Evolutionary conservation across 2,329 filamentous ascomycete species (phyloP), one percentile per base, ranked within the genome.

Genomic region (Fusarium sp.): DNA sequence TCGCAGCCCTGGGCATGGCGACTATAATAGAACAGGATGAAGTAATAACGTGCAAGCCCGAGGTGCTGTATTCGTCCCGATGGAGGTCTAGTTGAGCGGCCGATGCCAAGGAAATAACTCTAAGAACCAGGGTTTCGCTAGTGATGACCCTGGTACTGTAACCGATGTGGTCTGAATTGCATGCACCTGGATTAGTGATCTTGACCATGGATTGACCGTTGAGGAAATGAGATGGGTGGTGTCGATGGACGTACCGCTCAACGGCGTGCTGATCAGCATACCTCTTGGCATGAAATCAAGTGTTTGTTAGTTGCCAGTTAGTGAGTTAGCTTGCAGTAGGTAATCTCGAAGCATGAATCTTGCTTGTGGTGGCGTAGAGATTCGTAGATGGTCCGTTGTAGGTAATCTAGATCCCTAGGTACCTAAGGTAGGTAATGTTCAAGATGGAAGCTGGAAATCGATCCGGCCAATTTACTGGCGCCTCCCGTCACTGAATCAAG

Each of bases 121-220:
- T 42, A 54, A 63, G 47, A 42, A 61, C 60, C 59, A 66, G 75
- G 73, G 66, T 64, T 71, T 68, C 42, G 66, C 72, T 71, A 75
- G 74, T 59, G 62, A 62, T 70, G 36, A 70, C 55, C 64, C 72
- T 73, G 54, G 65, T 63, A 68, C 55, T 32, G 54, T 68, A 62
- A 64, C 71, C 66, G 63, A 70, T 70, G 59, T 64, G 61, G 67
- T 48, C 66, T 59, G 64, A 62, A 63, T 57, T 76, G 74, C 66
- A 74, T 54, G 64, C 52, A 64, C 63, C 55, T 73, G 72, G 75
- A 77, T 75, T 77, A 65, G 74, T 78, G 75, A 77, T 78, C 71
- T 70, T 41, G 45, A 26, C 30, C 55, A 48, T 52, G 58, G 57
- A 68, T 54, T 64, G 68, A 63, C 45, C 57, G 54, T 72, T 69